Percentiles rank a stretch among this genome's conserved stretches.
These are phyloP conservation scores for Kwoniella bestiolae DNA, from an alignment of 768 basidiomycete species.

Conservation along the genomic window DNA sequence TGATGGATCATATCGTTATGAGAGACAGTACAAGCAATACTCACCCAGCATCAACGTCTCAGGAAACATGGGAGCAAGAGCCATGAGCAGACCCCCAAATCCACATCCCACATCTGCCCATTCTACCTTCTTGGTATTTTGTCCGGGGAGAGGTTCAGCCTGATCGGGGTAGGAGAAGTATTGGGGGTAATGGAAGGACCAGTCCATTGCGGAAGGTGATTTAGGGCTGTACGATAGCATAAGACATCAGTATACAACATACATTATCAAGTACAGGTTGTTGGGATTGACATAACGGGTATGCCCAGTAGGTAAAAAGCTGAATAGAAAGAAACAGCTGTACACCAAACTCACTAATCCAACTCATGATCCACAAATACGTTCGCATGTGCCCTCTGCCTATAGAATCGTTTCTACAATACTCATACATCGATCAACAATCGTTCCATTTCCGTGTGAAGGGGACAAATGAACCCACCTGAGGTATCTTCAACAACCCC, in stretches of 20 bases:
- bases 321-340: no score
- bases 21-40: no score
- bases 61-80: constrained; percentile 87
- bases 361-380: constrained; percentile 69
- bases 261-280: no score
- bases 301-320: no score
- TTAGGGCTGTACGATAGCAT: constrained; percentile 15
- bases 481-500: constrained; percentile 36
- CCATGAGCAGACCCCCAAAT: constrained; percentile 89
- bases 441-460: background rate
- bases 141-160: background rate
- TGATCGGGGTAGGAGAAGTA: constrained; percentile 58
- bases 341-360: constrained; percentile 68
- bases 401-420: constrained; percentile 61
- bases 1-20: no score
- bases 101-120: constrained; percentile 98
- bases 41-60: constrained; percentile 90
- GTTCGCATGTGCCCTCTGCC: constrained; percentile 64
- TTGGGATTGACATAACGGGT: no score
- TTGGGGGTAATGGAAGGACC: constrained; percentile 80
- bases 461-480: constrained; percentile 27
- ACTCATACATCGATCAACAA: background rate
- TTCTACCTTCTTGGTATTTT: constrained; percentile 68
- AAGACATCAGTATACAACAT: background rate
- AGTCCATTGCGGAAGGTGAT: constrained; percentile 76